Evolutionary conservation across 108 stramenopile species (phyloP), one percentile per base, ranked within the genome.

Genomic region (Conticribra guillardii): DNA sequence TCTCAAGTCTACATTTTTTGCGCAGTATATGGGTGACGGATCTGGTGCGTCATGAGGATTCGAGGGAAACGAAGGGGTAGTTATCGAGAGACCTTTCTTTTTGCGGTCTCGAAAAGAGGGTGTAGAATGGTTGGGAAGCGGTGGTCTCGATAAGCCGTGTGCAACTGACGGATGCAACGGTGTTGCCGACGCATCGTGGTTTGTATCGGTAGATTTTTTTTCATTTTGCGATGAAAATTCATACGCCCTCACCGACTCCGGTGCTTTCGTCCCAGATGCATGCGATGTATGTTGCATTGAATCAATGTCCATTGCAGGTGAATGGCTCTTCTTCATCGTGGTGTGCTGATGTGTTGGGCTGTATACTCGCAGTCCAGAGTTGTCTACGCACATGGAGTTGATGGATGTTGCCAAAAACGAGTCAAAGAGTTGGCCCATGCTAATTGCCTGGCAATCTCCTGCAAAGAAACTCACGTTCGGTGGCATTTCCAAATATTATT

Each of bases 1-100:
- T 11, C 73, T 51, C 73, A 73, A 45, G 21, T 73, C 73, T 4
- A 73, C 64, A 65, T 73, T 73, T n/a, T 52, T 64, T 0, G 73
- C 64, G 30, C 73, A 65, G 31, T 64, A 73, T 27, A 73, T 73
- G 14, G 47, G 64, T 11, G 73, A 34, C 5, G 57, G 64, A 49
- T 29, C 15, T 45, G 57, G 69, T 11, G 57, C 19, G 1, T 61
- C 37, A 22, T 62, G 41, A 3, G 45, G 33, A 64, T 64, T 44
- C 3, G 29, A n/a, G 4, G 56, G 34, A 3, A 23, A 23, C 18
- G 63, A 45, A 27, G 54, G 48, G 11, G 48, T 11, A 15, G 32
- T 41, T 0, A 73, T 58, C 37, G 73, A 50, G 19, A 65, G 64
- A 58, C 56, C 73, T 17, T 19, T 19, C 2, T 29, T 52, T 57